A percentile compares a stretch with the other conserved stretches of the same genome.
Evolutionary conservation across 768 basidiomycete species (phyloP).

Genomic region (Inosperma sp.): DNA sequence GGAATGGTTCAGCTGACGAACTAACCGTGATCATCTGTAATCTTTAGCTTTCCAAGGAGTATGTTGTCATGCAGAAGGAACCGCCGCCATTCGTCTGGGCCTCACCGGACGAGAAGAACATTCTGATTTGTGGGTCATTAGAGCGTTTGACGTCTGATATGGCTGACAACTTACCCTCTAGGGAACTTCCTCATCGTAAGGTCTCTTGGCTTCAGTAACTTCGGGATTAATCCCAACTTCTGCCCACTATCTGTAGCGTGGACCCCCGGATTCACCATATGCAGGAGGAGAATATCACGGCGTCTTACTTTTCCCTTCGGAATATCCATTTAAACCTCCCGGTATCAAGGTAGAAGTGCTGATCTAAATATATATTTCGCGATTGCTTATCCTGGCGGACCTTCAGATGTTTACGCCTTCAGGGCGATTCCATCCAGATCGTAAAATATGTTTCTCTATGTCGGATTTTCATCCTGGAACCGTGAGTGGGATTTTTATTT

Average conservation of each 20-base stretch:
- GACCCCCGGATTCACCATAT: conserved; percentile 91
- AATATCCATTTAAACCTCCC: conserved; percentile 96
- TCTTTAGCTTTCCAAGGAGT: conserved; percentile 77
- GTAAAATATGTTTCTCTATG: conserved; percentile 98
- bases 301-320: conserved; percentile 83
- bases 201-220: conserved; percentile 7
- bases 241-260: conserved; percentile 51
- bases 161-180: conserved; percentile 25
- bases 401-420: conserved; percentile 87
- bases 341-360: conserved; percentile 73
- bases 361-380: not conserved
- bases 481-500: conserved; percentile 42
- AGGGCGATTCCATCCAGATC: conserved; percentile 85
- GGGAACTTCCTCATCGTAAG: conserved; percentile 94
- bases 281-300: conserved; percentile 93
- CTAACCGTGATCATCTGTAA: conserved; percentile 1
- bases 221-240: conserved; percentile 12
- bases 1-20: not conserved
- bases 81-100: conserved; percentile 98
- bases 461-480: conserved; percentile 91
- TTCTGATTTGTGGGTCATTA: conserved; percentile 74
- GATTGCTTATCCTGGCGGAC: not conserved
- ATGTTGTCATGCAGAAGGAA: conserved; percentile 84
- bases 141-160: not conserved
- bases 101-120: conserved; percentile 95